A percentile compares a stretch with the other conserved stretches of the same genome.
phyloP scores from a whole-genome alignment of 352 stramenopile genomes.

The Phytophthora sp. region DNA sequence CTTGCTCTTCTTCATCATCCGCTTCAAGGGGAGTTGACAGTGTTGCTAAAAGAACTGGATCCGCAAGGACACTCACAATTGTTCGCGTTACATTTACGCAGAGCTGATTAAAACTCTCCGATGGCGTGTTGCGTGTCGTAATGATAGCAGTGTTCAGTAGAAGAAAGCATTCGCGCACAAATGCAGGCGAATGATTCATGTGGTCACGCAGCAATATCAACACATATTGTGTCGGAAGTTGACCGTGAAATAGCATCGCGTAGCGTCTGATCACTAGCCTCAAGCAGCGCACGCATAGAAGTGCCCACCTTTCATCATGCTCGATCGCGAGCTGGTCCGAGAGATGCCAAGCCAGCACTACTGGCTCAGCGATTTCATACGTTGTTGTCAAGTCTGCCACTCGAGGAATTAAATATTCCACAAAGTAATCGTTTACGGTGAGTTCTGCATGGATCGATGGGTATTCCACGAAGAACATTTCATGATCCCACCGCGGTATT shows the following conservation, averaged over 20 bases:
- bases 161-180: slow-evolving; percentile 80
- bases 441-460: slow-evolving; percentile 75
- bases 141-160: slow-evolving; percentile 76
- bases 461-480: slow-evolving; percentile 85
- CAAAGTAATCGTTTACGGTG: slow-evolving; percentile 83
- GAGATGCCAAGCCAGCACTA: slow-evolving; percentile 84
- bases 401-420: slow-evolving; percentile 75
- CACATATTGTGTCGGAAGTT: slow-evolving; percentile 66
- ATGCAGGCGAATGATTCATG: slow-evolving; percentile 58
- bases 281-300: slow-evolving; percentile 71
- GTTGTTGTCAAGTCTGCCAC: slow-evolving; percentile 63
- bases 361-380: slow-evolving; percentile 75
- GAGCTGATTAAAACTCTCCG: slow-evolving; percentile 65
- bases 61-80: slow-evolving; percentile 65
- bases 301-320: slow-evolving; percentile 57
- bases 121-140: slow-evolving; percentile 66
- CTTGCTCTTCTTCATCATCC: slow-evolving; percentile 38
- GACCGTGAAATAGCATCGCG: slow-evolving; percentile 80
- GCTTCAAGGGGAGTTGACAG: slow-evolving; percentile 41
- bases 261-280: slow-evolving; percentile 76
- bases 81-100: slow-evolving; percentile 52
- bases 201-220: slow-evolving; percentile 54
- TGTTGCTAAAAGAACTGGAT: slow-evolving; percentile 57
- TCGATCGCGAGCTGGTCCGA: slow-evolving; percentile 75
- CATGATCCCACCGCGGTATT: slow-evolving; percentile 68